phyloP scores from a whole-genome alignment of 768 basidiomycete genomes.

The Suillus bovinus region DNA sequence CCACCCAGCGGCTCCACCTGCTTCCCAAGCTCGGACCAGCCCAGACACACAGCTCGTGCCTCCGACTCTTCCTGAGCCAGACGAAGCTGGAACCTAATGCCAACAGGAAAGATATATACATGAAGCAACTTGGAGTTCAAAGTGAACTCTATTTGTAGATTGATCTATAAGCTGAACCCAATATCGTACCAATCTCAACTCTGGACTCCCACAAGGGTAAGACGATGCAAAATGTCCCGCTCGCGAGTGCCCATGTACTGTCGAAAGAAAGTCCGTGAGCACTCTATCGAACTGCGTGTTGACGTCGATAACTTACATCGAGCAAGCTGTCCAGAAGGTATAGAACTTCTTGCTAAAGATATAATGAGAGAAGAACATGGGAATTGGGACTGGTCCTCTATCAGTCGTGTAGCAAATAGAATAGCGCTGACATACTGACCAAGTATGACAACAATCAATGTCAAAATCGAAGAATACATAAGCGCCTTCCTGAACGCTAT shows the following conservation, averaged over 20 bases:
- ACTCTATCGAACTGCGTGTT: background rate
- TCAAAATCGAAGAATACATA: slow-evolving; percentile 34
- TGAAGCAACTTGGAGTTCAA: background rate
- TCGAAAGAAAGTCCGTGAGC: slow-evolving; percentile 8
- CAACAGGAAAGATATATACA: background rate
- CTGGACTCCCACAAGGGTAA: slow-evolving; percentile 39
- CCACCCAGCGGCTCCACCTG: too few relatives aligned
- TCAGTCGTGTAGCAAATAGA: slow-evolving; percentile 2
- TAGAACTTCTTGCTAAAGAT: slow-evolving; percentile 37
- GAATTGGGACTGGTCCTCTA: slow-evolving; percentile 33
- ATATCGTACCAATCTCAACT: slow-evolving; percentile 31
- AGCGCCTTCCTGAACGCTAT: slow-evolving; percentile 34
- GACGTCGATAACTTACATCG: slow-evolving; percentile 31
- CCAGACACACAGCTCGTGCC: too few relatives aligned
- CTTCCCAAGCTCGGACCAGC: too few relatives aligned
- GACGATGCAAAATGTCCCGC: slow-evolving; percentile 39
- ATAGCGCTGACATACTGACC: slow-evolving; percentile 20
- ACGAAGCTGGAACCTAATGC: background rate
- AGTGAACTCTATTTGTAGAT: background rate
- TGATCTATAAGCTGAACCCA: slow-evolving; percentile 15
- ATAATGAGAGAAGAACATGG: slow-evolving; percentile 41
- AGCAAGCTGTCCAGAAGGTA: slow-evolving; percentile 39
- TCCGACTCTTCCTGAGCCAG: too few relatives aligned
- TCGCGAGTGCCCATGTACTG: slow-evolving; percentile 38
- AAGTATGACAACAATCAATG: slow-evolving; percentile 35